Evolutionary conservation across 2,329 filamentous ascomycete species (phyloP), one percentile per base, ranked within the genome.

Genomic region (Sporothrix curviconia): DNA sequence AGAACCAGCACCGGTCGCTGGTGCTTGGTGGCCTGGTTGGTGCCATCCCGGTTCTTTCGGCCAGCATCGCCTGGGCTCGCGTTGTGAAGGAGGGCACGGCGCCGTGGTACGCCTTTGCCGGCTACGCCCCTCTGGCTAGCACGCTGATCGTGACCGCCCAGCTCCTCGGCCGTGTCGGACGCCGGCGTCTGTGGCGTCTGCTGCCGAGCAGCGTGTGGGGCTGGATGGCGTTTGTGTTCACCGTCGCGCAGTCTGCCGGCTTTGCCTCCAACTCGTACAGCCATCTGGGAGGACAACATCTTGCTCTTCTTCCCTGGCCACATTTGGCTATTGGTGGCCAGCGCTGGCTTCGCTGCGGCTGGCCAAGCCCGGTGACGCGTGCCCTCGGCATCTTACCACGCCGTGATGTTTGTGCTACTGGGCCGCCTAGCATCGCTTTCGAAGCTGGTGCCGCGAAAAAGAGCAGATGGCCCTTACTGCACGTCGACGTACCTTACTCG

Each of bases 381-480:
- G 83, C 86, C 11, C 74, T 96, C 47, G 91, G 88, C 24, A 78
- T 90, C 25, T n/a, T 92, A 92, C 66, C 92, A 99, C 68, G 94
- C 94, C 0, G 70, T 92, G 19, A 76, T 90, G 1, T 97, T 99
- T 67, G 78, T 94, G 57, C 68, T 90, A 5, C 79, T 97, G 12
- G 87, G 86, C 14, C 85, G 92, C 55, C 56, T 92, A 3, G 87
- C 91, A 0, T 95, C 92, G 1, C 85, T 92, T 63, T 96, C 94
- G 9, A 89, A 91, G 63, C 84, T 99, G n/a, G 19, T 99, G 94
- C 69, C 87, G 94, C 58, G 94, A 99, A n/a, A n/a, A n/a, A 71
- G 94, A 99, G 74, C 94, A 99, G 74, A 96, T 97, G 90, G n/a
- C n/a, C 94, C 94, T 0, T 95, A 87, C 74, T 99, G 94, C 76